phyloP scores from a whole-genome alignment of 164 flowering plant genomes.

The Echeveria elegans region DNA sequence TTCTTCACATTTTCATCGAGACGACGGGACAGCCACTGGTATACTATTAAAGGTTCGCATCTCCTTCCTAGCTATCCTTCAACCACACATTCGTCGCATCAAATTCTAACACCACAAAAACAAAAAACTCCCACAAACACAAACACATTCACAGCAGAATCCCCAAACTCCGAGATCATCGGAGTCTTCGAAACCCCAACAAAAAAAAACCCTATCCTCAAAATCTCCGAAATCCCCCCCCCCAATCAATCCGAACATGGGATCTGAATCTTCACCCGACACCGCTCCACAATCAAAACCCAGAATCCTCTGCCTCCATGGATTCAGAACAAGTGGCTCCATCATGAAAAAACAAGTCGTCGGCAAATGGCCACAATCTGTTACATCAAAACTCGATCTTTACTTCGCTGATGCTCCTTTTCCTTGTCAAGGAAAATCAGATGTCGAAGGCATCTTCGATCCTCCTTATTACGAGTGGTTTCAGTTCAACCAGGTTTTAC shows the following conservation, averaged over 20 bases:
- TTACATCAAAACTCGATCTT: constrained; percentile 30
- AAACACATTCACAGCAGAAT: not conserved
- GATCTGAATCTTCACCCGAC: not conserved
- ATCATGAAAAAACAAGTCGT: constrained; percentile 23
- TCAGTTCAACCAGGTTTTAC: constrained; percentile 26
- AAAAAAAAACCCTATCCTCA: not conserved
- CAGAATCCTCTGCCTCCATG: constrained; percentile 45
- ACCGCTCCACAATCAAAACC: constrained; percentile 12
- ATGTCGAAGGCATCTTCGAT: constrained; percentile 34
- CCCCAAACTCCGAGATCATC: constrained; percentile 2
- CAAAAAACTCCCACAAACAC: too few relatives aligned
- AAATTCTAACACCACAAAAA: too few relatives aligned
- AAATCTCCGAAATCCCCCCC: not conserved
- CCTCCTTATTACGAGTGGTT: constrained; percentile 58
- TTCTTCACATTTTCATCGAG: too few relatives aligned
- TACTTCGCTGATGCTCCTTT: constrained; percentile 39
- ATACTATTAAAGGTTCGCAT: too few relatives aligned
- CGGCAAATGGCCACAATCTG: constrained; percentile 29
- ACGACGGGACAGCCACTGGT: too few relatives aligned
- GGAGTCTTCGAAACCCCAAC: not conserved
- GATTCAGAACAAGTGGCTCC: constrained; percentile 38
- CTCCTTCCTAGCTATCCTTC: too few relatives aligned
- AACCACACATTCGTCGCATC: too few relatives aligned
- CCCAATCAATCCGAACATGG: not conserved
- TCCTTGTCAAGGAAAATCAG: constrained; percentile 31